These are phyloP conservation scores for Quercus lobata DNA, from an alignment of 331 rosid species.

Conservation along the genomic window DNA sequence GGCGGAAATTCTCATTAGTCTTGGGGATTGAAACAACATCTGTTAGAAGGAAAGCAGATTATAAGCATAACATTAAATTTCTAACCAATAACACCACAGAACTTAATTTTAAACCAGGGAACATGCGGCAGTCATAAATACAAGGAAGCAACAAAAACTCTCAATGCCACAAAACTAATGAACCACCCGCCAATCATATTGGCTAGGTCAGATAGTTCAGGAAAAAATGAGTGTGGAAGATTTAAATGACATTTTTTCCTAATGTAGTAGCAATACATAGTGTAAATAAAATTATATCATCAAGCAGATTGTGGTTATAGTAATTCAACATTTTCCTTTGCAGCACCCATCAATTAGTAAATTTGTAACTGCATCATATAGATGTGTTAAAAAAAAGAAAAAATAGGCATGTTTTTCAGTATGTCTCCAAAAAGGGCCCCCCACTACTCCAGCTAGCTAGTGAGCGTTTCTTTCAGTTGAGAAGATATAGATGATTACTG, in stretches of 20 bases:
- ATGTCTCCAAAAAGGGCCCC: no score
- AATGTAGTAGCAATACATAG: neutral
- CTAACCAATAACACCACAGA: neutral
- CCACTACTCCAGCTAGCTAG: no score
- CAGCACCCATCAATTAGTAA: neutral
- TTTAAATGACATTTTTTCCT: neutral
- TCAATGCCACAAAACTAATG: neutral
- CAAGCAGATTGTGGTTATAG: neutral
- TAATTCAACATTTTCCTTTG: neutral
- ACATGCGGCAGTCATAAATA: no score
- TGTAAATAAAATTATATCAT: neutral
- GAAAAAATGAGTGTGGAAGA: neutral
- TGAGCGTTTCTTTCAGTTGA: no score
- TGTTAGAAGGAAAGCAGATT: neutral
- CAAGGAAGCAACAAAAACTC: neutral
- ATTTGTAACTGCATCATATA: neutral
- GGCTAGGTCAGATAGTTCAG: neutral
- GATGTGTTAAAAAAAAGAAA: neutral
- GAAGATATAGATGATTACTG: no score
- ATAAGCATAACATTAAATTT: neutral
- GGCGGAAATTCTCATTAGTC: conserved; percentile 31
- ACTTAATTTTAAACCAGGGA: neutral
- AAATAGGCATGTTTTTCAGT: no score
- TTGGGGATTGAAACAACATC: conserved; percentile 34
- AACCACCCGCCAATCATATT: neutral